Evolutionary conservation across 1,284 basidiomycete genomes (phyloP).

Genomic region (Lignosus rhinocerotis): DNA sequence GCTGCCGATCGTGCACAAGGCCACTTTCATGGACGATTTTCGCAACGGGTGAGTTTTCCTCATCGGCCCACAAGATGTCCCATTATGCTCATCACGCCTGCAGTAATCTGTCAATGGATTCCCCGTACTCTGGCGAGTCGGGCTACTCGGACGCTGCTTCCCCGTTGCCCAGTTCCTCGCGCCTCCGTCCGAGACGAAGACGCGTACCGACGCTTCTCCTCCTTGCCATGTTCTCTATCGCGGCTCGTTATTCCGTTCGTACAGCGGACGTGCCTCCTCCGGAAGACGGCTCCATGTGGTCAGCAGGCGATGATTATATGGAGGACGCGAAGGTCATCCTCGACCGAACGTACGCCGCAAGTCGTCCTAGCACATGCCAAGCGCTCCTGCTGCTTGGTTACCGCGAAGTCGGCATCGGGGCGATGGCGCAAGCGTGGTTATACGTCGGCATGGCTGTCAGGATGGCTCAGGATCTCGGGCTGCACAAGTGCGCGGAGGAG

Average conservation of each 20-base stretch:
- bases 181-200: conserved; percentile 42
- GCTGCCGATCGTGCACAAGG: conserved; percentile 74
- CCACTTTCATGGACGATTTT: conserved; percentile 65
- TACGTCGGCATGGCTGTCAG: conserved; percentile 78
- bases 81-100: neutral
- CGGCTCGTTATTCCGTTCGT: conserved; percentile 60
- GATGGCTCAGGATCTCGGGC: conserved; percentile 86
- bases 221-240: conserved; percentile 76
- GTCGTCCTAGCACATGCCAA: conserved; percentile 70
- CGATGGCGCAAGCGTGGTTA: conserved; percentile 85
- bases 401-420: conserved; percentile 83
- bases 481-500: conserved; percentile 77
- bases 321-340: conserved; percentile 71
- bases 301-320: conserved; percentile 76
- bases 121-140: conserved; percentile 29
- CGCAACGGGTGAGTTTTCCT: conserved; percentile 39
- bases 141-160: conserved; percentile 36
- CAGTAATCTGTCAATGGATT: conserved; percentile 24
- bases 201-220: conserved; percentile 67
- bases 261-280: conserved; percentile 40
- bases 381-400: conserved; percentile 79
- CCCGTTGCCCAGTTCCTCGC: conserved; percentile 35
- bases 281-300: conserved; percentile 72
- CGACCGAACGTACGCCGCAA: conserved; percentile 64
- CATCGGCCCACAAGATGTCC: no score